Evolutionary conservation across 1,284 basidiomycete species (phyloP).

Genomic region (Fomes fomentarius): DNA sequence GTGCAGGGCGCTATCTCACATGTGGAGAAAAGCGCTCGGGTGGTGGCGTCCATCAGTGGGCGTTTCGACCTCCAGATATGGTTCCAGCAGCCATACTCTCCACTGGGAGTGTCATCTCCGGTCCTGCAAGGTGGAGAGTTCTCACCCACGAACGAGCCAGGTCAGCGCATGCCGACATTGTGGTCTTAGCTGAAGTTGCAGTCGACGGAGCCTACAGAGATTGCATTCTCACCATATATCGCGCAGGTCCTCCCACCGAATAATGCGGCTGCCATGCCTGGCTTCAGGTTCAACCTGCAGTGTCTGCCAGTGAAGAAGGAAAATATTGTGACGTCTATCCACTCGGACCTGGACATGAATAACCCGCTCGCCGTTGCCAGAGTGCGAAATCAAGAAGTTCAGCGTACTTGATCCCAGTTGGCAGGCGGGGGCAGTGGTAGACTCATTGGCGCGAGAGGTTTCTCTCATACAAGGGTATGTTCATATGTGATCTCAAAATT

Average conservation of each 20-base stretch:
- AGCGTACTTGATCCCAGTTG: constrained; percentile 70
- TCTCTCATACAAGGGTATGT: constrained; percentile 78
- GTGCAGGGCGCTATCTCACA: no score
- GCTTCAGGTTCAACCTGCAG: constrained; percentile 32
- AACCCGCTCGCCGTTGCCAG: constrained; percentile 26
- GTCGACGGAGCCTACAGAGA: constrained; percentile 33
- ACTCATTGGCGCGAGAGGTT: constrained; percentile 60
- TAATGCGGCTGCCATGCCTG: constrained; percentile 31
- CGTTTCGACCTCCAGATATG: no score
- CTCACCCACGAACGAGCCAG: no score
- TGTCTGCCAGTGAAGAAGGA: constrained; percentile 40
- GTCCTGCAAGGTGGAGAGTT: no score
- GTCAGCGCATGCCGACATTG: constrained; percentile 36
- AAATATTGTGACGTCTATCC: constrained; percentile 11
- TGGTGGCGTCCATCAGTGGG: no score
- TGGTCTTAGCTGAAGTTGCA: constrained; percentile 35
- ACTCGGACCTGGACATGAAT: constrained; percentile 24
- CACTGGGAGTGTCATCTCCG: no score
- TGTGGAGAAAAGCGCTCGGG: no score
- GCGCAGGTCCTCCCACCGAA: constrained; percentile 39
- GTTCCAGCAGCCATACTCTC: no score
- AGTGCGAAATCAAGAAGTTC: constrained; percentile 43
- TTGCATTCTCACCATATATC: constrained; percentile 34
- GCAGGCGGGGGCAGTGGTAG: constrained; percentile 67
- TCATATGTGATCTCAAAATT: constrained; percentile 28